A percentile compares a stretch with the other conserved stretches of the same genome.
Evolutionary conservation across 176 grass and related monocot species (phyloP).

Genomic region (Tuctoria greenei): DNA sequence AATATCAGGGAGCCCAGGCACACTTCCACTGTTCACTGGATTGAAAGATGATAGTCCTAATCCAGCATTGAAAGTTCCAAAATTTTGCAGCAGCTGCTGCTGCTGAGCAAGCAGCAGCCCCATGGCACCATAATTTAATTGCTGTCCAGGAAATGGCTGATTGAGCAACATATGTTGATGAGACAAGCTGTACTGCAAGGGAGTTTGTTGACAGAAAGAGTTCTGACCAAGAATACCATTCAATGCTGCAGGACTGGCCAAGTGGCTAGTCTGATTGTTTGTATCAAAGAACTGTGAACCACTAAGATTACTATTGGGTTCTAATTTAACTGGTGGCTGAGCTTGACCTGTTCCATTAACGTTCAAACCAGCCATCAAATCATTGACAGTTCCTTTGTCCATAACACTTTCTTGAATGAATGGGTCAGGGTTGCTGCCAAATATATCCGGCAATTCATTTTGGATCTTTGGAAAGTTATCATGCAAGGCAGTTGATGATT

Average conservation of each 20-base stretch:
- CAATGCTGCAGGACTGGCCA: conserved; percentile 44
- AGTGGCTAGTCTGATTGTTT: conserved; percentile 42
- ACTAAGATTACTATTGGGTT: conserved; percentile 36
- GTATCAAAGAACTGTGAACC: conserved; percentile 48
- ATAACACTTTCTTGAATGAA: conserved; percentile 45
- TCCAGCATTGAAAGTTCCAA: conserved; percentile 71
- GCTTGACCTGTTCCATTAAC: conserved; percentile 51
- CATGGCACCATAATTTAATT: conserved; percentile 82
- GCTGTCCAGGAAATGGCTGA: conserved; percentile 70
- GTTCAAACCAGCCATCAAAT: conserved; percentile 79
- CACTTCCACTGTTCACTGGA: conserved; percentile 44
- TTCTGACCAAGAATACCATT: conserved; percentile 58
- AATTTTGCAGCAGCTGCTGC: conserved; percentile 78
- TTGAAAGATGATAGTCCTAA: conserved; percentile 55
- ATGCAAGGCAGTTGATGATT: conserved; percentile 30
- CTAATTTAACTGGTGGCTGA: conserved; percentile 43
- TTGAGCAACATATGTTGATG: conserved; percentile 68
- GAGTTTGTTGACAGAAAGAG: conserved; percentile 58
- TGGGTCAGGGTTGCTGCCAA: conserved; percentile 55
- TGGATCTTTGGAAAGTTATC: conserved; percentile 36
- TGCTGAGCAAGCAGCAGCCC: conserved; percentile 82
- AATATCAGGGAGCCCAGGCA: conserved; percentile 77
- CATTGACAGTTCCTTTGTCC: conserved; percentile 53
- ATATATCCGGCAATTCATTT: conserved; percentile 70
- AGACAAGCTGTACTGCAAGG: conserved; percentile 65